Base-by-base conservation (phyloP, 2,329 filamentous ascomycete species). In the Stagonosporopsis rhizophila region DNA sequence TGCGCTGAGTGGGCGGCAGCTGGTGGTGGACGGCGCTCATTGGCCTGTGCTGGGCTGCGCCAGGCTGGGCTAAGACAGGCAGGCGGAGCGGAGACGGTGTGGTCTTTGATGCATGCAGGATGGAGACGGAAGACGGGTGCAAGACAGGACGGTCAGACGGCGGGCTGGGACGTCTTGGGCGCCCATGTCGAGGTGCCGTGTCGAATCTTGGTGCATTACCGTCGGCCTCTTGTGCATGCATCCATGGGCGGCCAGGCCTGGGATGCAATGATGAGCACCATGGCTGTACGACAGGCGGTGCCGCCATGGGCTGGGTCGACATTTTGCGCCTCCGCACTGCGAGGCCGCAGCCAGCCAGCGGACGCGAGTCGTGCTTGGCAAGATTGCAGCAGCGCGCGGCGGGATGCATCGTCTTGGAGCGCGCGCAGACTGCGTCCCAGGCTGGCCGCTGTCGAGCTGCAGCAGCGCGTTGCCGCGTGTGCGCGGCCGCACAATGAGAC, bases 331-430 rank as follows among this genome's bases (percentile, higher is more conserved):
- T 51, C 50, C 49, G 48, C 49, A 46, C 46, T 48, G 32, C n/a
- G 14, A 25, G 39, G 42, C 52, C n/a, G n/a, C n/a, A n/a, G n/a
- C n/a, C n/a, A n/a, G n/a, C 55, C 44, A 69, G 71, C 68, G 48
- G 65, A 65, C 65, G 56, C 64, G 58, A 52, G 59, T 47, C 61
- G 50, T 58, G 52, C 56, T 56, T 56, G 53, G 53, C 53, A 32
- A 35, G 41, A 44, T 46, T 38, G 22, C 38, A 20, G 25, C 27
- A 15, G 48, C 53, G 47, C 53, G 42, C 47, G 42, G 53, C 53
- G 53, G 53, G 53, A 41, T 41, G 52, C 53, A 44, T 30, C n/a
- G n/a, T n/a, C n/a, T n/a, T n/a, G n/a, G n/a, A n/a, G n/a, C n/a
- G n/a, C n/a, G n/a, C n/a, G n/a, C n/a, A n/a, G n/a, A n/a, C n/a